phyloP scores from a whole-genome alignment of 1,284 basidiomycete genomes.

The Tetrapyrgos nigripes region DNA sequence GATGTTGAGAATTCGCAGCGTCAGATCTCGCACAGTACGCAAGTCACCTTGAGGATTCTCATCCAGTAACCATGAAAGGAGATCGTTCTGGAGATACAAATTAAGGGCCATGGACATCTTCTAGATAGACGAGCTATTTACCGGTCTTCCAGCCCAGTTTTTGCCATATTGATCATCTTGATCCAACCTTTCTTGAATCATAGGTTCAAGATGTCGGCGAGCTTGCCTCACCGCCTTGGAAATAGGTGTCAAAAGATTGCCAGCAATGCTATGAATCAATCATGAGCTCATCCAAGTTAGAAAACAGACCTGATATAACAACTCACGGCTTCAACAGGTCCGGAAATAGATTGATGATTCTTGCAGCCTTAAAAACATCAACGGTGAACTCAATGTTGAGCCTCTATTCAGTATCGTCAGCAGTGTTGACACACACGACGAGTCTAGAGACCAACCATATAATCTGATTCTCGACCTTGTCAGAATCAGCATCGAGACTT shows the following conservation, averaged over 20 bases:
- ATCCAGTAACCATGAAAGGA: conserved; percentile 27
- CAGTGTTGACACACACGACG: not conserved
- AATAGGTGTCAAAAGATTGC: conserved; percentile 16
- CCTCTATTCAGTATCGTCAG: not conserved
- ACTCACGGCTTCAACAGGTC: conserved; percentile 12
- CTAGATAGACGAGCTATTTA: conserved; percentile 5
- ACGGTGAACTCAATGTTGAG: conserved; percentile 14
- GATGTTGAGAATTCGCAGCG: conserved; percentile 1
- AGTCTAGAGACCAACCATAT: not conserved
- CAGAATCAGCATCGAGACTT: not conserved
- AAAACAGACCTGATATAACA: not conserved
- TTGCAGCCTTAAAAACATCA: conserved; percentile 3
- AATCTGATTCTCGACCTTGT: conserved; percentile 15
- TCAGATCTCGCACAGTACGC: not conserved
- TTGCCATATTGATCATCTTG: conserved; percentile 25
- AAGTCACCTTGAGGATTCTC: conserved; percentile 19
- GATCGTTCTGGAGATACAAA: conserved; percentile 18
- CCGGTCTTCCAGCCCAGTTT: conserved; percentile 29
- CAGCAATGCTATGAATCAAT: conserved; percentile 19
- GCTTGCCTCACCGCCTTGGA: conserved; percentile 12
- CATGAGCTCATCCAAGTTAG: not conserved
- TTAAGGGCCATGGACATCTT: not conserved
- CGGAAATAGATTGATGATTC: conserved; percentile 5
- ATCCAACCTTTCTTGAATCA: conserved; percentile 27
- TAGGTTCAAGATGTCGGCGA: conserved; percentile 24